phyloP scores from a whole-genome alignment of 257 asterid species.

The Solanum ossicruentum region DNA sequence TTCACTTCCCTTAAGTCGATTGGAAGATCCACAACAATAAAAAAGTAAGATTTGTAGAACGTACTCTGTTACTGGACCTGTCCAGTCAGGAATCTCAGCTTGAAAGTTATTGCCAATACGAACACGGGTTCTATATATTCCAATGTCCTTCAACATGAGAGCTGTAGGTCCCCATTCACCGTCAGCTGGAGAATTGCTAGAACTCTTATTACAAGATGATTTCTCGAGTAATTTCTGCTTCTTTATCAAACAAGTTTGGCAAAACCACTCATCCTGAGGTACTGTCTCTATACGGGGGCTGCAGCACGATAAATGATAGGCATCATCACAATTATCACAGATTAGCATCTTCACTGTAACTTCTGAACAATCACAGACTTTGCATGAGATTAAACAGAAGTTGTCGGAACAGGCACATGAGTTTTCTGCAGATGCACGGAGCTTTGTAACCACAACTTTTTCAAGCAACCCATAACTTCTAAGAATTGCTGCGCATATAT shows the following conservation, averaged over 20 bases:
- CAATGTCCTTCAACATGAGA: conserved; percentile 44
- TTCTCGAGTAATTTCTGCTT: conserved; percentile 44
- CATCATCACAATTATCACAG: conserved; percentile 70
- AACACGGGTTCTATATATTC: conserved; percentile 43
- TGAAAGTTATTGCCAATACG: conserved; percentile 67
- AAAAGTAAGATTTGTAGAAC: conserved; percentile 19
- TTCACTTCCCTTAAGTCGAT: neutral
- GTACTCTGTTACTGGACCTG: conserved; percentile 52
- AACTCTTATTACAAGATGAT: conserved; percentile 23
- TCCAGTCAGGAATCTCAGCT: conserved; percentile 68
- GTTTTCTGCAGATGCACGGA: conserved; percentile 12
- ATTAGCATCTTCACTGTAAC: conserved; percentile 47
- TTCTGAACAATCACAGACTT: conserved; percentile 35
- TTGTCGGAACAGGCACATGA: conserved; percentile 8
- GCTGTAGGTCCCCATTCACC: conserved; percentile 39
- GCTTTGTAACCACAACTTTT: conserved; percentile 5
- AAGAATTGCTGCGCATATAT: conserved; percentile 49
- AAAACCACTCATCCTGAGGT: conserved; percentile 70
- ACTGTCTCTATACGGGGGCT: conserved; percentile 35
- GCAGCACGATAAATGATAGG: conserved; percentile 73
- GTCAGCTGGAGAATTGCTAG: conserved; percentile 15
- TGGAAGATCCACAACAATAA: neutral
- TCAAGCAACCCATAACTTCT: conserved; percentile 46
- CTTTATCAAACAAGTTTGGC: conserved; percentile 63
- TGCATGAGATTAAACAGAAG: conserved; percentile 47